Evolutionary conservation across 768 basidiomycete genomes (phyloP).

Genomic region (Boletus pseudopeckii): DNA sequence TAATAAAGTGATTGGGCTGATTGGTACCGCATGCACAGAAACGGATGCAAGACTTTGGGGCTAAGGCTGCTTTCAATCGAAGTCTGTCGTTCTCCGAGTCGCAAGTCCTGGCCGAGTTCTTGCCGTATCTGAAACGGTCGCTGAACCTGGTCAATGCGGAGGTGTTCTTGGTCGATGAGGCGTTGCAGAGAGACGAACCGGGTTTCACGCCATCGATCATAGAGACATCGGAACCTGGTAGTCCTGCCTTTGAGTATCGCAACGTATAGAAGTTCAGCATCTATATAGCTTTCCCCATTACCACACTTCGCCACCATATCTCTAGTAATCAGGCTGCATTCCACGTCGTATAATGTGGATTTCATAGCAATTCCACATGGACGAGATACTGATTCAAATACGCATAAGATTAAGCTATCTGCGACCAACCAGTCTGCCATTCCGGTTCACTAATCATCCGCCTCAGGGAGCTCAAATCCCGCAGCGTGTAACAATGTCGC

Average conservation of each 20-base stretch:
- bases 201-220: constrained; percentile 70
- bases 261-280: constrained; percentile 48
- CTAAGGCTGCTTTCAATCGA: constrained; percentile 76
- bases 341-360: background rate
- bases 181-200: constrained; percentile 46
- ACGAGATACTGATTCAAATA: constrained; percentile 1
- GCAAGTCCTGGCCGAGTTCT: constrained; percentile 62
- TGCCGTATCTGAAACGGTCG: constrained; percentile 79
- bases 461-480: constrained; percentile 44
- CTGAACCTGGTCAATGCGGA: constrained; percentile 69
- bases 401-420: background rate
- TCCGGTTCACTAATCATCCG: background rate
- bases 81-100: constrained; percentile 80
- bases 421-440: too few relatives aligned
- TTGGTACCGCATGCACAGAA: constrained; percentile 44
- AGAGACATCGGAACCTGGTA: constrained; percentile 84
- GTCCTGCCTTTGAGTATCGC: constrained; percentile 82
- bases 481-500: constrained; percentile 68
- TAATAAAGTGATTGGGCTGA: background rate
- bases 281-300: too few relatives aligned
- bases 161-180: constrained; percentile 67
- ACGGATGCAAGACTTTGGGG: constrained; percentile 76
- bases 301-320: background rate
- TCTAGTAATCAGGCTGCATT: background rate
- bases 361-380: background rate